Percentiles rank a stretch among this genome's conserved stretches.
Evolutionary conservation across 225 moss, liverwort and hornwort genomes (phyloP).

Genomic region (Antitrichia curtipendula): DNA sequence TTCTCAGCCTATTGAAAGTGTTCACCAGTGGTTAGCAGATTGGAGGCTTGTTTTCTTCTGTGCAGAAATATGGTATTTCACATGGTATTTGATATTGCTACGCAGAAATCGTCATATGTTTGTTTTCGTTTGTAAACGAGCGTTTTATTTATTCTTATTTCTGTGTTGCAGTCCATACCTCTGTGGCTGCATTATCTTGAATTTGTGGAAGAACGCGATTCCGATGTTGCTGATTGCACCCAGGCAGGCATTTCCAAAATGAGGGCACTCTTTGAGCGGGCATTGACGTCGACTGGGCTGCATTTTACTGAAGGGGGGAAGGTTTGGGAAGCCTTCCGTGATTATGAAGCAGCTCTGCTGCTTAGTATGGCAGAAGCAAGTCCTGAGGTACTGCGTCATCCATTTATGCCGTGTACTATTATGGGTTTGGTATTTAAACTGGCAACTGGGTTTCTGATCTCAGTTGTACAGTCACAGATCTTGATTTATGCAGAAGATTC

Average conservation of each 20-base stretch:
- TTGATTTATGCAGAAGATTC: neutral
- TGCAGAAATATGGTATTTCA: neutral
- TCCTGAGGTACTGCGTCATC: conserved; percentile 39
- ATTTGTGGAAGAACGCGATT: conserved; percentile 74
- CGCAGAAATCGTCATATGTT: neutral
- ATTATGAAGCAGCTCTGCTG: conserved; percentile 70
- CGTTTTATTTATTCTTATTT: neutral
- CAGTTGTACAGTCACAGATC: neutral
- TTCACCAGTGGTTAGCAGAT: neutral
- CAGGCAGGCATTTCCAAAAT: conserved; percentile 60
- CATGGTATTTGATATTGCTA: neutral
- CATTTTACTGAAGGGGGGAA: conserved; percentile 78
- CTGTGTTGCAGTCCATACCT: conserved; percentile 51
- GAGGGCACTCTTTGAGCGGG: conserved; percentile 73
- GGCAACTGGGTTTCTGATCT: neutral
- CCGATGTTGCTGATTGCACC: conserved; percentile 46
- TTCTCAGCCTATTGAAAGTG: neutral
- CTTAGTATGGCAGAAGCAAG: conserved; percentile 40
- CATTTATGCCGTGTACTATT: neutral
- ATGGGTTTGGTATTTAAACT: neutral
- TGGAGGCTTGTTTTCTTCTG: neutral
- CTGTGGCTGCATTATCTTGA: conserved; percentile 80
- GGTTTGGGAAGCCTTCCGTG: conserved; percentile 90
- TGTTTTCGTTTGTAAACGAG: neutral
- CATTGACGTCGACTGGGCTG: conserved; percentile 74